Evolutionary conservation across 2,329 filamentous ascomycete species (phyloP).

Genomic region (Hypoxylon rubiginosum): DNA sequence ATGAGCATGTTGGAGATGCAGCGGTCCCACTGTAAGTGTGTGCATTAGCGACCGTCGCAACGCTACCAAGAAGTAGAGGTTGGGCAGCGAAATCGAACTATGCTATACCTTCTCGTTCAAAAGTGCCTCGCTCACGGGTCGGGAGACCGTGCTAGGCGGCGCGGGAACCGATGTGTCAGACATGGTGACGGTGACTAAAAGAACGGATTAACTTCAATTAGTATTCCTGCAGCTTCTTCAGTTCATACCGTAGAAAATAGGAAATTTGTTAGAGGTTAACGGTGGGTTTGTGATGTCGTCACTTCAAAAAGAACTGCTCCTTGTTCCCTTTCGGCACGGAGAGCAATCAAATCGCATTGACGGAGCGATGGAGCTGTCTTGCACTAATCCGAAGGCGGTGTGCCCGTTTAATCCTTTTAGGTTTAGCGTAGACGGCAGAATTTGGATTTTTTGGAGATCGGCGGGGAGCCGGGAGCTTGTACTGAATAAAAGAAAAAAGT

Average conservation of each 20-base stretch:
- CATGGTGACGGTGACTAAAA: constrained; percentile 58
- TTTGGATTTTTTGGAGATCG: constrained; percentile 32
- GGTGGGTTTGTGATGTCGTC: constrained; percentile 25
- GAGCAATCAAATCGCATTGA: constrained; percentile 32
- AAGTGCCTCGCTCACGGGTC: constrained; percentile 96
- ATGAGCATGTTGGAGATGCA: constrained; percentile 98
- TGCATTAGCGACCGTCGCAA: constrained; percentile 42
- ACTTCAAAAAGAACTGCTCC: constrained; percentile 12
- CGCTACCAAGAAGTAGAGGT: background rate
- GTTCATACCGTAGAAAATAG: constrained; percentile 34
- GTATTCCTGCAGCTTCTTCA: constrained; percentile 5
- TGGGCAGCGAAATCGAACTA: constrained; percentile 20
- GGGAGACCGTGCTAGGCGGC: constrained; percentile 75
- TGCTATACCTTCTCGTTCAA: constrained; percentile 95
- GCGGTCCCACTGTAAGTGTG: constrained; percentile 85
- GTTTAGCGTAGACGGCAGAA: constrained; percentile 45
- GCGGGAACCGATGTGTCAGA: constrained; percentile 67
- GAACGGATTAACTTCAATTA: constrained; percentile 41
- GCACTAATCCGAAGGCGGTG: constrained; percentile 43
- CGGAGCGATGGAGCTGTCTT: constrained; percentile 19
- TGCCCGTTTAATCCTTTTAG: constrained; percentile 24
- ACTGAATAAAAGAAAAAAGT: constrained; percentile 40
- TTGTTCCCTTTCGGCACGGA: constrained; percentile 21
- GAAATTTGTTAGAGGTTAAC: constrained; percentile 10
- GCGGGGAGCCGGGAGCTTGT: no score